These are phyloP conservation scores for Saccharomycopsis amapae DNA, from an alignment of 805 yeast species.

Conservation along the genomic window DNA sequence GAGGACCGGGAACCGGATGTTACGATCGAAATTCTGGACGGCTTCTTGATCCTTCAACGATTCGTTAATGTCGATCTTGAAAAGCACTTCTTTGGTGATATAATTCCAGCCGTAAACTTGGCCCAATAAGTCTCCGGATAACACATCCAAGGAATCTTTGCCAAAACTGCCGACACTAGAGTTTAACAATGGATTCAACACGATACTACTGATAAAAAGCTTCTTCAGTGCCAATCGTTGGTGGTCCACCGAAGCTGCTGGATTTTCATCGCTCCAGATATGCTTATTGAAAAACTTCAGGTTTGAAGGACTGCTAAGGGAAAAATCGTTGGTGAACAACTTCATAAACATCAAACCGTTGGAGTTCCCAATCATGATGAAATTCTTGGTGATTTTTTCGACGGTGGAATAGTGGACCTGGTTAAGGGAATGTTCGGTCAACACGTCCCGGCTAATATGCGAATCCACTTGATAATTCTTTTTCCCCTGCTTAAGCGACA, in stretches of 20 bases:
- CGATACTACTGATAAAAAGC: constrained; percentile 8
- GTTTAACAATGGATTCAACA: constrained; percentile 2
- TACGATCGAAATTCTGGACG: too few species aligned
- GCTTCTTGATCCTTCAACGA: neutral
- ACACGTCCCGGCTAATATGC: neutral
- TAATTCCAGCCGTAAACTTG: constrained; percentile 16
- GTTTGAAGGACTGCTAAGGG: too few species aligned
- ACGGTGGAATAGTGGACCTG: neutral
- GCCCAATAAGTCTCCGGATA: constrained; percentile 19
- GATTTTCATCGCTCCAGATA: neutral
- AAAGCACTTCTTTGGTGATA: neutral
- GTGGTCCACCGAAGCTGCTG: neutral
- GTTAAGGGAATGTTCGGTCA: neutral
- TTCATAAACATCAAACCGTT: constrained; percentile 15
- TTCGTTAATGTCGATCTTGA: constrained; percentile 5
- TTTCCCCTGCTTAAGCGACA: constrained; percentile 19
- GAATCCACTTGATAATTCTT: constrained; percentile 4
- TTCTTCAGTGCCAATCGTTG: neutral
- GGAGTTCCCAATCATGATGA: constrained; percentile 9
- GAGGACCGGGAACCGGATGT: constrained; percentile 13
- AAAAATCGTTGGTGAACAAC: constrained; percentile 4
- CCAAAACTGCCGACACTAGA: neutral
- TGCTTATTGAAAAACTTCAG: constrained; percentile 1
- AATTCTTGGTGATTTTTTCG: constrained; percentile 6
- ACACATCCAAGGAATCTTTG: constrained; percentile 10